phyloP scores from a whole-genome alignment of 371 early-diverging fungal genomes.

The Actinomortierella ambigua region DNA sequence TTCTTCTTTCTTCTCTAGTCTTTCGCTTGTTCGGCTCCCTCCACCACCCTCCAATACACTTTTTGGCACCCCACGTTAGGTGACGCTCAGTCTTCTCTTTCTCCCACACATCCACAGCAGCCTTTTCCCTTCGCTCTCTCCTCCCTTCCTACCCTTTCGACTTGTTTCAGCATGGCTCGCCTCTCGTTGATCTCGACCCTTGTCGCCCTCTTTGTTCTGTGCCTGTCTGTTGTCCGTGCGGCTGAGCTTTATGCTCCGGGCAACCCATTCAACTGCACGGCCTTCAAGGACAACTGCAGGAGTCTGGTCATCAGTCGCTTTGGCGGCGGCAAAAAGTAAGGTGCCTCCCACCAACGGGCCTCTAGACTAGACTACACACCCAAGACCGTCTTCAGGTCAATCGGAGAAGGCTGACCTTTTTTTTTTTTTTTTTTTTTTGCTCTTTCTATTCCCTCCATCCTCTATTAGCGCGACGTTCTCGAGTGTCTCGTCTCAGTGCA shows the following conservation, averaged over 20 bases:
- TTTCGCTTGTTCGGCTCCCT: not conserved
- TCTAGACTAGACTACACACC: no score
- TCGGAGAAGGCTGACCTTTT: constrained; percentile 1
- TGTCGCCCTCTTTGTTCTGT: not conserved
- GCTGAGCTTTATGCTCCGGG: constrained; percentile 25
- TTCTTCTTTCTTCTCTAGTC: not conserved
- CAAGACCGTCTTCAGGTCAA: no score
- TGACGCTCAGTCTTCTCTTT: not conserved
- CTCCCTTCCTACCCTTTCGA: not conserved
- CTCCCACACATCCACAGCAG: not conserved
- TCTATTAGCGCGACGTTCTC: constrained; percentile 11
- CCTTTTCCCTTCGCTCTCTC: not conserved
- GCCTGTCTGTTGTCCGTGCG: constrained; percentile 25
- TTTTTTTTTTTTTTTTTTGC: not conserved
- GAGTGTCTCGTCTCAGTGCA: constrained; percentile 17
- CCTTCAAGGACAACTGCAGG: constrained; percentile 4
- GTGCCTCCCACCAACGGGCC: no score
- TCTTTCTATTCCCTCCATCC: not conserved
- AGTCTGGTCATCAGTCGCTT: not conserved
- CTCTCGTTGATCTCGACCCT: not conserved
- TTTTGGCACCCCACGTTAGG: not conserved
- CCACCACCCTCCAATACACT: not conserved
- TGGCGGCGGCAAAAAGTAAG: constrained; percentile 3
- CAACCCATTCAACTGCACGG: constrained; percentile 38
- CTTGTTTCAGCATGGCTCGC: not conserved